Evolutionary conservation across 257 asterid species (phyloP), one percentile per base, ranked within the genome.

Genomic region (Leonotis leonurus): DNA sequence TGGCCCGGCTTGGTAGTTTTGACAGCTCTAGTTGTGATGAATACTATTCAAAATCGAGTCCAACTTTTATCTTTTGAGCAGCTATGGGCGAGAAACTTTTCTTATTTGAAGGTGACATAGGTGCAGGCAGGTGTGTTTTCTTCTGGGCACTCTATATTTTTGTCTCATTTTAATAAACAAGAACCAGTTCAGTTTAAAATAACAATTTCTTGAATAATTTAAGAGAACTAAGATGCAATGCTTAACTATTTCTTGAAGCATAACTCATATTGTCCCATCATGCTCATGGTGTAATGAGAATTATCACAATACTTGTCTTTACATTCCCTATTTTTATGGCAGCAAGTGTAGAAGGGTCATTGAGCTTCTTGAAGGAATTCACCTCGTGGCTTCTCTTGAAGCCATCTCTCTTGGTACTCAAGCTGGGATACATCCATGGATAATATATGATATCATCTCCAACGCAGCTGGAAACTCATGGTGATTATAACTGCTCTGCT

Each of bases 381-480:
- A 92, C 80, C 85, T 81, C 72, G 82, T 85, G 63, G 97, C 97
- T 75, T 81, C 99, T 30, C 76, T 85, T 62, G 99, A 92, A 77
- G 99, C 99, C 75, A 72, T 92, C 69, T 79, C 94, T 77, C 91
- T 92, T 43, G 95, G 99, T 67, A 73, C 83, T 60, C 95, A 83
- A 75, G 90, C 91, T 41, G 96, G 91, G 79, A 83, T 92, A 71
- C 95, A 92, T 81, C 97, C 99, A 49, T 79, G 83, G 93, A 89
- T 86, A 79, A 73, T 83, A 70, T 83, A 92, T 73, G 88, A 89
- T 73, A 92, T 92, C 62, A 86, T 92, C 73, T 86, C 97, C 37
- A 89, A 92, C 59, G 99, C 99, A 49, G 99, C 99, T 71, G 99
- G 99, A 80, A 92, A 80, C 73, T 92, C 99, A 73, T 92, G 96